Conservation (phyloP, 164 flowering plant genomes). For the Vitis amurensis region DNA sequence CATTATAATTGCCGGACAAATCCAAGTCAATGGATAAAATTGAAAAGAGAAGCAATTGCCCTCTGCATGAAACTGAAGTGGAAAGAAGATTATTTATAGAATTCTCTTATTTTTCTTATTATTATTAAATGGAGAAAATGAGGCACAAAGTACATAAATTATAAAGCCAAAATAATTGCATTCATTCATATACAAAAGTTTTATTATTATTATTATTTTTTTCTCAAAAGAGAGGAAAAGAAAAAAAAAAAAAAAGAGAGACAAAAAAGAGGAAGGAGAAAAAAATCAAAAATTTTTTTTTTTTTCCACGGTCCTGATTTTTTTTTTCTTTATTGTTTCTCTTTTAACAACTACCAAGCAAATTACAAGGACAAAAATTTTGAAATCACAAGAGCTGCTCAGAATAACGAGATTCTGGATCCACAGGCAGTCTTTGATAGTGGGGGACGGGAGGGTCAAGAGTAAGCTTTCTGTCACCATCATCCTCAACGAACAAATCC, state of each 20-base stretch:
- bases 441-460: slow-evolving; percentile 16
- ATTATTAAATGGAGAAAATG: no score
- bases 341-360: neutral
- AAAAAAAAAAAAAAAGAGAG: neutral
- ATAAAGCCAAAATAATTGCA: neutral
- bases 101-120: no score
- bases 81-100: no score
- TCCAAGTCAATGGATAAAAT: no score
- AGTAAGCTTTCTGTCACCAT: slow-evolving; percentile 20
- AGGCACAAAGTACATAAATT: no score
- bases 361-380: slow-evolving; percentile 10
- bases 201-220: neutral
- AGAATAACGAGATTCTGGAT: slow-evolving; percentile 34
- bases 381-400: slow-evolving; percentile 35
- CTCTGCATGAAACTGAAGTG: no score
- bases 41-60: no score
- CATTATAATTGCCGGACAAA: no score
- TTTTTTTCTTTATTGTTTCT: slow-evolving; percentile 2
- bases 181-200: neutral
- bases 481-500: slow-evolving; percentile 43
- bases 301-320: neutral
- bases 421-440: slow-evolving; percentile 25
- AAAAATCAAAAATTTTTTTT: no score
- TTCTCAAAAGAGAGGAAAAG: neutral
- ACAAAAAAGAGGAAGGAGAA: no score